These are phyloP conservation scores for Hypoxylon lienhwacheense DNA, from an alignment of 495 filamentous ascomycete species.

Conservation along the genomic window DNA sequence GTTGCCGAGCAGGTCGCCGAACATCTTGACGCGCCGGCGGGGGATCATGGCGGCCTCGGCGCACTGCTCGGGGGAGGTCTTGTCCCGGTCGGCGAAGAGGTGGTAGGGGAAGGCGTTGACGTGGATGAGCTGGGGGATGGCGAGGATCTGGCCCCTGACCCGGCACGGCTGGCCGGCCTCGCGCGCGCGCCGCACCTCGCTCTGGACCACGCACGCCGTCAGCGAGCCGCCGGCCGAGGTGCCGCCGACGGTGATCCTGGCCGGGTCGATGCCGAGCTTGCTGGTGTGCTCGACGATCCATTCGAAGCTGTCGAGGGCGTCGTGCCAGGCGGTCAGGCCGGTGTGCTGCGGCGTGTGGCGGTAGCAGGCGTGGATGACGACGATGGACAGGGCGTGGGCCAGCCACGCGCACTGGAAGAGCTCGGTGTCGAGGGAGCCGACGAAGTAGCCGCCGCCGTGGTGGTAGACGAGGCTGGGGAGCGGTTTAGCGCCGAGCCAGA, in stretches of 20 bases:
- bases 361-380: conserved; percentile 52
- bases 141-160: conserved; percentile 49
- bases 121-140: conserved; percentile 47
- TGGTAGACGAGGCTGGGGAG: conserved; percentile 53
- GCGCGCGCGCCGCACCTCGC: conserved; percentile 34
- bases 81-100: conserved; percentile 38
- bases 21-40: conserved; percentile 37
- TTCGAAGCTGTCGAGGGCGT: conserved; percentile 51
- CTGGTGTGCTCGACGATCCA: conserved; percentile 48
- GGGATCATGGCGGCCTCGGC: conserved; percentile 46
- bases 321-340: conserved; percentile 51
- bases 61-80: conserved; percentile 47
- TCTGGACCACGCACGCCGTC: conserved; percentile 47
- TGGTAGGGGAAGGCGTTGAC: conserved; percentile 43
- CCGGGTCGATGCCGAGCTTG: conserved; percentile 40
- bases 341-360: conserved; percentile 50
- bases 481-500: conserved; percentile 17
- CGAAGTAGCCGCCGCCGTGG: conserved; percentile 56
- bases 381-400: conserved; percentile 28
- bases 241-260: conserved; percentile 49
- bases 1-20: conserved; percentile 39
- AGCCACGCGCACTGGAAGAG: conserved; percentile 51
- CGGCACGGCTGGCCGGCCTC: conserved; percentile 34
- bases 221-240: conserved; percentile 52
- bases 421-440: conserved; percentile 51